These are phyloP conservation scores for Fusarium hainanense DNA, from an alignment of 2,329 filamentous ascomycete species.

Conservation along the genomic window DNA sequence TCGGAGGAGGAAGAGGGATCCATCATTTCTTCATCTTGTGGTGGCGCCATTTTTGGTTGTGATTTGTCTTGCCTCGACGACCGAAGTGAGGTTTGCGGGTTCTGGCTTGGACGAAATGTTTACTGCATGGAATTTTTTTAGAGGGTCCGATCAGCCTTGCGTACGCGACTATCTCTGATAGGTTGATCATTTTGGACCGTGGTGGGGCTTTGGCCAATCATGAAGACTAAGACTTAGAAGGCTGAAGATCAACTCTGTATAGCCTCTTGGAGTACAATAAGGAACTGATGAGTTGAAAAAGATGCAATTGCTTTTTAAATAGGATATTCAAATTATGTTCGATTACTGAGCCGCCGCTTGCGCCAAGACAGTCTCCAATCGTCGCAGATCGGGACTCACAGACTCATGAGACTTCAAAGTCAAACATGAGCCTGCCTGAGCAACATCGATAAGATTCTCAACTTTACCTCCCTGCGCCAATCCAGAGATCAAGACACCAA, in stretches of 20 bases:
- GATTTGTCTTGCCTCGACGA: constrained; percentile 10
- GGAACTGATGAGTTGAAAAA: neutral
- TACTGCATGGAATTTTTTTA: constrained; percentile 48
- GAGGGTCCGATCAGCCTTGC: constrained; percentile 48
- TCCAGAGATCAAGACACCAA: constrained; percentile 85
- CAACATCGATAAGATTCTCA: constrained; percentile 76
- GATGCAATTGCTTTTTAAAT: neutral
- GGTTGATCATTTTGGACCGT: constrained; percentile 9
- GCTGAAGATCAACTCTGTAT: constrained; percentile 30
- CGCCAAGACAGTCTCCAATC: constrained; percentile 56
- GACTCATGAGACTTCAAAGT: constrained; percentile 80
- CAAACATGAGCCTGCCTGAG: constrained; percentile 82
- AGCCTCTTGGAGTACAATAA: constrained; percentile 23
- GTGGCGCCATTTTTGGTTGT: constrained; percentile 49
- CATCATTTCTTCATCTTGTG: constrained; percentile 46
- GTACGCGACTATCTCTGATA: constrained; percentile 28
- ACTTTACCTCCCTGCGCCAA: constrained; percentile 69
- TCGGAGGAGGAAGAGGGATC: constrained; percentile 47
- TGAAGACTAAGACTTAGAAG: constrained; percentile 10
- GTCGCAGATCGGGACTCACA: constrained; percentile 70
- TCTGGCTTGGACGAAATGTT: constrained; percentile 38
- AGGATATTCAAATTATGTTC: neutral
- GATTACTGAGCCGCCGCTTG: constrained; percentile 38
- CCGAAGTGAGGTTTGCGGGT: constrained; percentile 25
- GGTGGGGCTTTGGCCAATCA: constrained; percentile 36